Base-by-base conservation (phyloP, 164 flowering plant genomes). In the Buxus sempervirens region DNA sequence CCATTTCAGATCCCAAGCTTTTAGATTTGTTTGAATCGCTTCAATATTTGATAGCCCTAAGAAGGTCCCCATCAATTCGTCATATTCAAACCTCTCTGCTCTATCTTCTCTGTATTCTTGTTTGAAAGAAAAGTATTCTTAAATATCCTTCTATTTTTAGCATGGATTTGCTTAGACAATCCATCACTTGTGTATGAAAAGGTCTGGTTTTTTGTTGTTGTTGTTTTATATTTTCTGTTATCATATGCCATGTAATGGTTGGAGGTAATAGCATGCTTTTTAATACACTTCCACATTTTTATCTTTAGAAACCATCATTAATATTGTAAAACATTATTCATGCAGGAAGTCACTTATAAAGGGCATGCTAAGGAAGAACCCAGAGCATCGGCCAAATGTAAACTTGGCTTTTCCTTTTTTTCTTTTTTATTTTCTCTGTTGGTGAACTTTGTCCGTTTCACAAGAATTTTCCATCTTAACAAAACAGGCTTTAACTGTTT, bases 341-440 rank as follows among this genome's bases (percentile, higher is more conserved):
- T 70, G 59, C 90, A 96, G 99, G 83, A 96, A 93, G 80, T 72
- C 90, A 58, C 86, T 96, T 49, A 90, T 96, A 74, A 96, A 93
- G 74, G 86, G 96, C 78, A 96, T 96, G 99, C 78, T 96, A 69
- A 82, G 97, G 68, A 96, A 96, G 83, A 96, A 85, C 68, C 98
- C 99, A 19, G 99, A 96, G 82, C 96, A 90, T 77, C 89, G 98
- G 38, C 94, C 98, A 25, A 89, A 71, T 77, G 99, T 96, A 87
- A 80, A 88, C 54, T 42, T 72, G 53, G 72, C 38, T 3, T n/a
- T n/a, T n/a, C n/a, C n/a, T n/a, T n/a, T n/a, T n/a, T n/a, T n/a
- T n/a, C n/a, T n/a, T n/a, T n/a, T n/a, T n/a, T n/a, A n/a, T n/a
- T n/a, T n/a, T n/a, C n/a, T n/a, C n/a, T n/a, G n/a, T 61, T 18